phyloP scores from a whole-genome alignment of 441 rosid species.

The Aleurites moluccanus region DNA sequence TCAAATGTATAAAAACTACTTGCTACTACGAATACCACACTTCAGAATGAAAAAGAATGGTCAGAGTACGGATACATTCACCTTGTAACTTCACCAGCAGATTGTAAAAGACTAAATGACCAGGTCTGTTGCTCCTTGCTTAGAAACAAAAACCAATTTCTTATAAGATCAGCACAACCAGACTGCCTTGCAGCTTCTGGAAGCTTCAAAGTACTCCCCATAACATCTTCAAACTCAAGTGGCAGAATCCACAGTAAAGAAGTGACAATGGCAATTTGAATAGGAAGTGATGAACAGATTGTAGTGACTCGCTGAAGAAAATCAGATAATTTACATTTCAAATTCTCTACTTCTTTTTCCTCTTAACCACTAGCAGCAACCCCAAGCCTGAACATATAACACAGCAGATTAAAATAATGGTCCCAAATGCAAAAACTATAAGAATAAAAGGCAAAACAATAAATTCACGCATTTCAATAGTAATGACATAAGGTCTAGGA shows the following conservation, averaged over 20 bases:
- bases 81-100: constrained; percentile 14
- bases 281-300: constrained; percentile 42
- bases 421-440: too few relatives aligned
- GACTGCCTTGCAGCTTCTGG: constrained; percentile 35
- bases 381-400: constrained; percentile 51
- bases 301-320: constrained; percentile 42
- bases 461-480: not conserved
- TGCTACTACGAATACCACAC: not conserved
- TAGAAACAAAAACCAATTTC: constrained; percentile 60
- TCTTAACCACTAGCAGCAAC: constrained; percentile 56
- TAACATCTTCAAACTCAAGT: constrained; percentile 31
- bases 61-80: not conserved
- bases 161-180: constrained; percentile 32
- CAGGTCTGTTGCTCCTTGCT: constrained; percentile 46
- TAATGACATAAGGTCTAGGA: not conserved
- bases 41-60: not conserved
- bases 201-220: constrained; percentile 29
- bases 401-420: not conserved
- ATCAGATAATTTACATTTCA: constrained; percentile 47
- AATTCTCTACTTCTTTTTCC: constrained; percentile 47
- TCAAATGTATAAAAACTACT: not conserved
- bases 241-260: constrained; percentile 52
- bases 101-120: constrained; percentile 28
- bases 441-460: not conserved
- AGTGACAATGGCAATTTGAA: constrained; percentile 53